Evolutionary conservation across 441 rosid genomes (phyloP), one percentile per base, ranked within the genome.

Genomic region (Populus tomentosa): DNA sequence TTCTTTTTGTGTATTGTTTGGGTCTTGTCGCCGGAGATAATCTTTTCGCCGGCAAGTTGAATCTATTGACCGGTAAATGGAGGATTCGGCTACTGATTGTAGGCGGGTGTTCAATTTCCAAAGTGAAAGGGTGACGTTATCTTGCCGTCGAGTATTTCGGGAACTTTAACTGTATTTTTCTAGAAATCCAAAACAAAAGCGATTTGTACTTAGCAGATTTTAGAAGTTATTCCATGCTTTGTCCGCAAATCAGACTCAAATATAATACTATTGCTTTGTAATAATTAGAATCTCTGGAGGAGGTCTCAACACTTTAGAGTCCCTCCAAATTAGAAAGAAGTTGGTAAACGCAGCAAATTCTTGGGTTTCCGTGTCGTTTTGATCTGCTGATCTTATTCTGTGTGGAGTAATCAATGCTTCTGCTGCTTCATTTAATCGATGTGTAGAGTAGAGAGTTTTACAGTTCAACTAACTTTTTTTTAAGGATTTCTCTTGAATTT

Each of bases 151-250:
- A 89, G 85, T 86, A 80, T 83, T 80, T 84, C 81, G 83, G 87
- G 74, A 30, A 80, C 81, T 82, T 85, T 77, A 86, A 76, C 40
- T 78, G 81, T 72, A 79, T 78, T 76, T 80, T 26, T 21, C 32
- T 33, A 77, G 59, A 80, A 79, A 85, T 72, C 89, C 71, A 67
- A 82, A 81, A 80, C 85, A 78, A 87, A 88, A 87, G 88, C 84
- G 42, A 85, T 81, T 77, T 75, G 79, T 62, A 74, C 85, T 85
- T 87, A 33, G 88, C 86, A 69, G 85, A 76, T 86, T 83, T 89
- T 80, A 56, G 78, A 90, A 90, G 92, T 86, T 83, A 90, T 92
- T 83, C 91, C 82, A 79, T 79, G 83, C 83, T 87, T 82, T 81
- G 79, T 84, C 85, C 9, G 81, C 85, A 77, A 82, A 86, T 76